These are phyloP conservation scores for Suhomyces wounanorum DNA, from an alignment of 1,139 yeast species.

Conservation along the genomic window DNA sequence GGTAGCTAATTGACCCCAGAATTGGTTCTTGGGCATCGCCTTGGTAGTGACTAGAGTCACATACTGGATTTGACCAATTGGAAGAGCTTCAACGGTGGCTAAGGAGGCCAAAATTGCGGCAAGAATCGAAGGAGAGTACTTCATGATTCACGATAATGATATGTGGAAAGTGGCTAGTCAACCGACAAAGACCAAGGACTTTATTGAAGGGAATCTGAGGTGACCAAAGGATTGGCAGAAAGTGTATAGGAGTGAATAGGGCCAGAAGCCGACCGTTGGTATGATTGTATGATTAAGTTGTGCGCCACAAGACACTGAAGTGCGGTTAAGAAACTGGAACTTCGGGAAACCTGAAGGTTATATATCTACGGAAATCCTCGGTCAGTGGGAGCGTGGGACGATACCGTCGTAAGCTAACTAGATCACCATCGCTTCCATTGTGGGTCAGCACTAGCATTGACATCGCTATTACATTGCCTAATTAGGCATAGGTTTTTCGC, in stretches of 20 bases:
- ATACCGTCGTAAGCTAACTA: slow-evolving; percentile 1
- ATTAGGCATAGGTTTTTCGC: slow-evolving; percentile 18
- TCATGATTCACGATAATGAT: slow-evolving; percentile 9
- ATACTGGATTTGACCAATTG: slow-evolving; percentile 16
- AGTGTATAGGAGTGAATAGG: neutral
- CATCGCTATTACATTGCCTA: slow-evolving; percentile 20
- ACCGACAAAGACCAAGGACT: neutral
- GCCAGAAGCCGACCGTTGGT: neutral
- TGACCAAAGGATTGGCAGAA: neutral
- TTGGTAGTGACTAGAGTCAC: slow-evolving; percentile 23
- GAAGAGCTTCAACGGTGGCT: slow-evolving; percentile 17
- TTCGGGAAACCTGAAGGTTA: slow-evolving; percentile 1
- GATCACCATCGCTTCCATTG: slow-evolving; percentile 3
- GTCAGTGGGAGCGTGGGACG: slow-evolving; percentile 2
- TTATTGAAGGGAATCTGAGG: neutral
- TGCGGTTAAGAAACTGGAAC: slow-evolving; percentile 2
- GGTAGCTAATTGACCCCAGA: slow-evolving; percentile 15
- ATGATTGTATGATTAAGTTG: neutral
- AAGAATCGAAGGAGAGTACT: slow-evolving; percentile 12
- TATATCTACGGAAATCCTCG: neutral
- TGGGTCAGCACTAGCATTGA: slow-evolving; percentile 7
- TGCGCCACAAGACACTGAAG: neutral
- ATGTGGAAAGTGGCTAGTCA: neutral
- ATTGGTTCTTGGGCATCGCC: slow-evolving; percentile 1
- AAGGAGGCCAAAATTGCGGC: slow-evolving; percentile 13